Base-by-base conservation (phyloP, 108 stramenopile species). In the Discostella pseudostelligera region DNA sequence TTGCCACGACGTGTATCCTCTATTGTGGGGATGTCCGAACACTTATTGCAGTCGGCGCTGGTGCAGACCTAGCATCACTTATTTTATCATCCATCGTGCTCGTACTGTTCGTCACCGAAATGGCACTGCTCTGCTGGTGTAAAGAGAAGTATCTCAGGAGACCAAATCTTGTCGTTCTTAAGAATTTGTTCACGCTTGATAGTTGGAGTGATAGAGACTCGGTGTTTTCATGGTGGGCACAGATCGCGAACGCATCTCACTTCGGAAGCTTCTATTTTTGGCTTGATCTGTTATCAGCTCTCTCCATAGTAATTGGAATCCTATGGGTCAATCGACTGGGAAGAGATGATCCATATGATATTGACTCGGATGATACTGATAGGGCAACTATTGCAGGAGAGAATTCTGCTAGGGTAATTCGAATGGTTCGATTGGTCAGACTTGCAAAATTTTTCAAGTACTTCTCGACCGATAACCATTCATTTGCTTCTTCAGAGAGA, bases 211-310 rank as follows among this genome's bases (percentile, higher is more conserved):
- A 13, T 12, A 35, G 62, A 45, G 28, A 49, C 45, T 56, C 70
- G 7, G 54, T 40, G 16, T 19, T 69, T 11, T 61, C 59, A 20
- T 64, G 68, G 68, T 11, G 77, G 3, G 20, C 44, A 36, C 40
- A 62, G 21, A 21, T 76, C 32, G 56, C 67, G 40, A 67, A 82
- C 21, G 63, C 71, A 2, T 21, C 70, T 45, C 78, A 75, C 45
- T 9, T 69, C 56, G 59, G 78, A 10, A 81, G 81, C 78, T 91
- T 91, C 56, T 91, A 85, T 65, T 91, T 88, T 66, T 88, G 81
- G 80, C 62, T 91, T 28, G 89, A 91, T 68, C 54, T 86, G 29
- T 53, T 88, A 46, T 80, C 87, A 16, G 86, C 85, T 42, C 36
- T 81, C 25, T 83, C 85, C 3, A 67, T 91, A 65, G 54, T 67